Base-by-base conservation (phyloP, 306 rosid species). In the Quercus dentata region DNA sequence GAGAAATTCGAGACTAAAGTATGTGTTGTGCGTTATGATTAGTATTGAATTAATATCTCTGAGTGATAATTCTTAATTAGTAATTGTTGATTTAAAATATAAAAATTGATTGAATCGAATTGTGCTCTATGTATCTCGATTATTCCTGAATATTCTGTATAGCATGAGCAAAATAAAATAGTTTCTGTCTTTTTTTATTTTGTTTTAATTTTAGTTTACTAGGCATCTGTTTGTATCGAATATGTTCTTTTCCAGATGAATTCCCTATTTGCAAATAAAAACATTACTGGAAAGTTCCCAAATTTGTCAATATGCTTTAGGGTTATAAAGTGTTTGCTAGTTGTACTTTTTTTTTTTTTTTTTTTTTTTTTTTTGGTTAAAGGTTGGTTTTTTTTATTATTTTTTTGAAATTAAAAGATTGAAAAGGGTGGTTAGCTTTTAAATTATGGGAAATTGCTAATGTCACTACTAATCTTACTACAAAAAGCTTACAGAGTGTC, bases 171-270 rank as follows among this genome's bases (percentile, higher is more conserved):
- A 19, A 49, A 35, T 46, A 21, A 19, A 46, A 4, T 49, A 14
- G 20, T 41, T 62, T 78, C 70, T 80, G 74, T 21, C 72, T 25
- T 81, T 67, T 67, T 64, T 28, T 7, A 44, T 58, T 71, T 83
- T 77, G 38, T 49, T 65, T 72, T 75, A 2, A 55, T 74, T 69
- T 5, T 71, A 62, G 5, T 65, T 56, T 63, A 64, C 28, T 11
- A 25, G 14, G 68, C 56, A 57, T 51, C 65, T 76, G 55, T 77
- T 63, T 77, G 71, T 55, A 71, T 33, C 28, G 51, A 3, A 35
- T 7, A 35, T 33, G 72, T 33, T 8, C 51, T 67, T 30, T 67
- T 67, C 6, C 72, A 6, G 25, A 67, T 4, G 0, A 33, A 33
- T 12, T 3, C 25, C 27, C 28, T 18, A 33, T 31, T 67, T 67